Conservation (phyloP, 2,329 filamentous ascomycete species). For the Penicillium glabrum region DNA sequence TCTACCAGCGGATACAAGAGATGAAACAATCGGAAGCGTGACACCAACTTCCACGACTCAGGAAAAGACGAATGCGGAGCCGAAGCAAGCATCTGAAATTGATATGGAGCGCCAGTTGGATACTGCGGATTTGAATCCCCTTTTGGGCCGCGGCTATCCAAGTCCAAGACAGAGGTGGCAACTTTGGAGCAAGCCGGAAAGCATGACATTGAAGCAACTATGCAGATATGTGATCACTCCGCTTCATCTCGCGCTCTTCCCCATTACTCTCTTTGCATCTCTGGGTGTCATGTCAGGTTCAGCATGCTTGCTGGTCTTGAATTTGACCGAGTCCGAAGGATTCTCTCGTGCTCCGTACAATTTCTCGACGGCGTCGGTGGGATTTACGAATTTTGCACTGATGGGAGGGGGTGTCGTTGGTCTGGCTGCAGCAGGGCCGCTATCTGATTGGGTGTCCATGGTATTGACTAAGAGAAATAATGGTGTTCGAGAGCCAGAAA, state of each 20-base stretch:
- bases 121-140: not conserved
- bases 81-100: not conserved
- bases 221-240: not conserved
- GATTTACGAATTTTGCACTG: not conserved
- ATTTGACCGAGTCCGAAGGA: not conserved
- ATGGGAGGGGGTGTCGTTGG: not conserved
- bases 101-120: not conserved
- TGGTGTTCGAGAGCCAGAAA: too few species aligned
- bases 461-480: not conserved
- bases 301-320: not conserved
- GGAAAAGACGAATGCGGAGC: not conserved
- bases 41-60: not conserved
- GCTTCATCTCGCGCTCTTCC: not conserved
- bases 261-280: not conserved
- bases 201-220: not conserved
- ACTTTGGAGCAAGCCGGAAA: not conserved
- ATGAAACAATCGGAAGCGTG: not conserved
- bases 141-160: not conserved
- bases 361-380: not conserved
- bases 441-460: not conserved
- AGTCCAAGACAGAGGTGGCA: not conserved
- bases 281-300: not conserved
- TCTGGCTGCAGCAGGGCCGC: not conserved
- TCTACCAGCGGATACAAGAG: not conserved
- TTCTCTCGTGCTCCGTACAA: not conserved